Base-by-base conservation (phyloP, 2,329 filamentous ascomycete genomes). In the Phaeosphaeria sp. region DNA sequence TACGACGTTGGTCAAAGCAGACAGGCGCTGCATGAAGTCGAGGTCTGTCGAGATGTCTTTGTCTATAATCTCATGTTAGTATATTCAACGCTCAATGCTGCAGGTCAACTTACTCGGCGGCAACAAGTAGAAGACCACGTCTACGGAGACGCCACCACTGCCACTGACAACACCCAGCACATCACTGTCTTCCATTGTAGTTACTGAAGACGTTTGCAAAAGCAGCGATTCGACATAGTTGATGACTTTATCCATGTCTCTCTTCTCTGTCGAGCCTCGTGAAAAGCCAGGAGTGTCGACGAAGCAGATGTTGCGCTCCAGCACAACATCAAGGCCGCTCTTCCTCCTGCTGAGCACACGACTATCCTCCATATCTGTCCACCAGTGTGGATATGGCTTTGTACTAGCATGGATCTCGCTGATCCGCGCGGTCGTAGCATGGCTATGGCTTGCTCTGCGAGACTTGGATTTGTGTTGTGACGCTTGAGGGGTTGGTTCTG, bases 281-380 rank as follows among this genome's bases (percentile, higher is more conserved):
- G 60, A 79, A 74, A 86, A 87, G 13, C 89, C 88, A 11, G 90
- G 87, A 2, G 91, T 94, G 78, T 98, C 94, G 56, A 97, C 88
- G 73, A 99, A 97, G 76, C 92, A 97, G 5, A 99, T 79, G 72
- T 99, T 99, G 27, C 94, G 87, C 73, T 98, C 94, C 46, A 98
- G 80, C 40, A 97, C 86, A 21, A 87, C 85, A 62, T 95, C 93
- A 7, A 88, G 88, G 51, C 87, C 80, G 69, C 91, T 94, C 68
- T 90, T 78, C 27, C 80, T 84, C 70, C 88, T 84, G 47, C 85
- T 82, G 60, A 86, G 77, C 49, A 83, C 79, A 24, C 82, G 82
- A 56, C 85, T 87, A 60, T 90, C 87, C 54, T 93, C 89, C 49
- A 92, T 77, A 69, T 95, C 90, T 15, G 89, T 89, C 90, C 91